Evolutionary conservation across 2,329 filamentous ascomycete genomes (phyloP), one percentile per base, ranked within the genome.

Genomic region (Sporothrix mexicana): DNA sequence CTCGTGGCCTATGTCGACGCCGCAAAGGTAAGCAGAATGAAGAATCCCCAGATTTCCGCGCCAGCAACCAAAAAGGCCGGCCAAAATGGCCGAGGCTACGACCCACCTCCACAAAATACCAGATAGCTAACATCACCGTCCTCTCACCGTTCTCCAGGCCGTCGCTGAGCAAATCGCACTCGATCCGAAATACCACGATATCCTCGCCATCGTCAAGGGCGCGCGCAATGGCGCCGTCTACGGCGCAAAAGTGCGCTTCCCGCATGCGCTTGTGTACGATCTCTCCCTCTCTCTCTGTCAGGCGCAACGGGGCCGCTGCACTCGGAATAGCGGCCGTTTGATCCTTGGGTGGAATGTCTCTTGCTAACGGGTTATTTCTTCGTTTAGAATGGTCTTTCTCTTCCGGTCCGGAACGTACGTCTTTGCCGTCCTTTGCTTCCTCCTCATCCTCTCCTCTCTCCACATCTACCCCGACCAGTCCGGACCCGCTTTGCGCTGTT

Each of bases 141-240:
- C 41, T 12, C 13, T 64, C 12, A 8, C n/a, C 10, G 17, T 64
- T 10, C n/a, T 45, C 61, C 78, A 95, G 92, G 85, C 87, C 77
- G 86, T 88, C 74, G 84, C 95, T 77, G 94, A 97, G 84, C 87
- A 88, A 77, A 86, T 97, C 72, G 86, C 95, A 77, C 88, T 96
- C 75, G 90, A 98, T 80, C 94, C 95, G 6, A 87, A 90, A 77
- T 93, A 97, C 83, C 93, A 96, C 78, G 93, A 96, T 78, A 81
- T 94, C 72, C 88, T 99, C 75, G 90, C 93, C 73, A 87, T 99
- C 77, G 81, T 97, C 81, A 99, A 99, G 88, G 94, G 91, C 78
- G 92, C 96, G 77, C 94, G 96, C 83, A 99, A 98, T 90, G 96
- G 96, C 81, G 91, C 95, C 76, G 94, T 99, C 75, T 99, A 99